Evolutionary conservation across 2,329 filamentous ascomycete genomes (phyloP), one percentile per base, ranked within the genome.

Genomic region (Pleomassaria siparia): DNA sequence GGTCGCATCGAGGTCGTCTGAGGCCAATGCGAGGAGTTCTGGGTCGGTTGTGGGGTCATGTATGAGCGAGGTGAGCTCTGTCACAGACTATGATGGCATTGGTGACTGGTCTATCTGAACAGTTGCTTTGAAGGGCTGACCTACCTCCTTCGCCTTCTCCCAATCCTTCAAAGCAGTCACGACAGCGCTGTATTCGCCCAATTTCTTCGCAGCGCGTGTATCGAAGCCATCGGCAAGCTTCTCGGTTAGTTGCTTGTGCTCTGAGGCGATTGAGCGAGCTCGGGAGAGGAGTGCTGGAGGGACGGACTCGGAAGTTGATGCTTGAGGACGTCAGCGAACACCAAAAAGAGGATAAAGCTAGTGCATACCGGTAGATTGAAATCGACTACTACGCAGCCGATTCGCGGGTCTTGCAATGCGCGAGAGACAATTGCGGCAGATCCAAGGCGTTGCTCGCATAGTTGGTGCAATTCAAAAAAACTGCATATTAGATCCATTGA

Each of bases 31-130:
- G 45, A 76, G 78, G 48, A 87, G 72, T 59, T 86, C 83, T 1
- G 76, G 58, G 56, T 87, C 83, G 52, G 81, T 80, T 16, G 73
- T 69, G 2, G 78, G 73, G 54, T 95, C 90, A n/a, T 80, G 74
- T 10, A 95, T 85, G 44, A 99, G 79, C 8, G 85, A 78, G 10
- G 85, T 83, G 43, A 99, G 81, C 71, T 97, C 94, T 40, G 67
- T 50, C 44, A 84, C 73, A 40, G 81, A 77, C 74, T 82, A 62
- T 42, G 47, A 18, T 47, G 29, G 52, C 25, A 59, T 67, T 58
- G 63, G 59, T 46, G 52, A 30, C 36, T 21, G n/a, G 35, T 26
- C 21, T 33, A 4, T 25, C 37, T n/a, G 3, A 43, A 13, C 24
- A 24, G 11, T 24, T 11, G 35, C 4, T 24, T 13, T 13, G 6